phyloP scores from a whole-genome alignment of 1,139 yeast species.

The Arxiozyma heterogenica region DNA sequence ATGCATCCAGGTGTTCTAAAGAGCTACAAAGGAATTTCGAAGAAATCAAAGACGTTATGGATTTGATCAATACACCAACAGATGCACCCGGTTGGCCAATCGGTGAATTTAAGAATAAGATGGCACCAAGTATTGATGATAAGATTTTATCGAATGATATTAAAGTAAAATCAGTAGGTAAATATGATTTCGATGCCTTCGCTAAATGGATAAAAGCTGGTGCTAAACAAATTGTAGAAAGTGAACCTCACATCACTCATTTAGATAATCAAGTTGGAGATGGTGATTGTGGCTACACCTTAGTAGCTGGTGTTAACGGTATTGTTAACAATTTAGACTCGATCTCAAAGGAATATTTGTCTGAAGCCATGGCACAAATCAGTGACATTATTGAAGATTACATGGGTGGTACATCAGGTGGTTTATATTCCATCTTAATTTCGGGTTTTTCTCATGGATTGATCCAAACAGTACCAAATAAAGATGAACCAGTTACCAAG shows the following conservation, averaged over 20 bases:
- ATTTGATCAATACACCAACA: constrained; percentile 57
- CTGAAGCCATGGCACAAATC: constrained; percentile 47
- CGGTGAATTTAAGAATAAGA: constrained; percentile 16
- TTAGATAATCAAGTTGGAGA: constrained; percentile 90
- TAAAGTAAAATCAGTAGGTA: constrained; percentile 35
- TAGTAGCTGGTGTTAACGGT: constrained; percentile 73
- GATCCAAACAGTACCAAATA: constrained; percentile 25
- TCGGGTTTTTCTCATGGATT: constrained; percentile 55
- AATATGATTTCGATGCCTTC: constrained; percentile 32
- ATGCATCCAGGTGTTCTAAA: constrained; percentile 44
- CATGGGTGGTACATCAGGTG: constrained; percentile 98
- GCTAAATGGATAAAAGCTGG: constrained; percentile 37
- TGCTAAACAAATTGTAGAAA: constrained; percentile 40
- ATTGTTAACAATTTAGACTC: constrained; percentile 45
- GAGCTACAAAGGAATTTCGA: constrained; percentile 29
- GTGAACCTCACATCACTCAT: constrained; percentile 74
- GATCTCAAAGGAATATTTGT: constrained; percentile 41
- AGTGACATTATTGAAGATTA: constrained; percentile 76
- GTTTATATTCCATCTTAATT: constrained; percentile 75
- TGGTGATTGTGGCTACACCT: constrained; percentile 93
- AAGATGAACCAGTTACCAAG: constrained; percentile 30
- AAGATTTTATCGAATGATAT: constrained; percentile 33
- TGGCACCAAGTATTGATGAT: constrained; percentile 31
- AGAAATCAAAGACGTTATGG: constrained; percentile 37
- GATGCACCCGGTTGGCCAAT: constrained; percentile 76